Percentiles rank a stretch among this genome's conserved stretches.
Evolutionary conservation across 331 rosid species (phyloP).

Genomic region (Malus hybrid): DNA sequence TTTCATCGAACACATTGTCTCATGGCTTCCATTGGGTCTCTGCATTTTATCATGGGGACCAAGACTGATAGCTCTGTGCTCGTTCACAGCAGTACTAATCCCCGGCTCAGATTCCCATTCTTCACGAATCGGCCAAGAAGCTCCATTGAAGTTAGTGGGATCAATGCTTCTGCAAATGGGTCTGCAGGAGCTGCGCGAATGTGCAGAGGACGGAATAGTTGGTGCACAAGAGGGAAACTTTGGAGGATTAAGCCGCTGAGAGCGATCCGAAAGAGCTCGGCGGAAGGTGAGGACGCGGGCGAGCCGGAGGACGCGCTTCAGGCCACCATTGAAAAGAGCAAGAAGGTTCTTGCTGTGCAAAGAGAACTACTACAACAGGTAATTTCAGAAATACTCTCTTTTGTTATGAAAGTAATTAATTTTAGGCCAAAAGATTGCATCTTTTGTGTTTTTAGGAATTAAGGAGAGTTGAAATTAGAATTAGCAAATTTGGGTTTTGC

Average conservation of each 20-base stretch:
- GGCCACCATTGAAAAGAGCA: slow-evolving; percentile 74
- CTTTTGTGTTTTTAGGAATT: background rate
- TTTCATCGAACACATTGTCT: background rate
- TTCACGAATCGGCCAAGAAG: slow-evolving; percentile 16
- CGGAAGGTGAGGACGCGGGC: slow-evolving; percentile 31
- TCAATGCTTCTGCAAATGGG: slow-evolving; percentile 17
- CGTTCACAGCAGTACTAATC: slow-evolving; percentile 17
- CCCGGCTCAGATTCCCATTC: slow-evolving; percentile 17
- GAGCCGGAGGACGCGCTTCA: slow-evolving; percentile 50
- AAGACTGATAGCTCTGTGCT: slow-evolving; percentile 31
- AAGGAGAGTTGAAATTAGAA: background rate
- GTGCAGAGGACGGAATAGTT: slow-evolving; percentile 26
- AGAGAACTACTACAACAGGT: slow-evolving; percentile 79
- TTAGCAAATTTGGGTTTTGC: slow-evolving; percentile 8
- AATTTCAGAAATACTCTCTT: background rate
- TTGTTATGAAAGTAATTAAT: background rate
- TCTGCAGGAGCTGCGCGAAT: slow-evolving; percentile 13
- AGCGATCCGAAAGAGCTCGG: slow-evolving; percentile 30
- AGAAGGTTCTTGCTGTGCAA: slow-evolving; percentile 77
- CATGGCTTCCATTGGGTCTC: slow-evolving; percentile 57
- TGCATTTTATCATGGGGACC: slow-evolving; percentile 35
- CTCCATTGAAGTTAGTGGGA: slow-evolving; percentile 6
- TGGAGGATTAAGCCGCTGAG: slow-evolving; percentile 30
- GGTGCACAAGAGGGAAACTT: slow-evolving; percentile 25
- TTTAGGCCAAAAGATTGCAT: background rate